These are phyloP conservation scores for Graphium sp. DNA, from an alignment of 2,329 filamentous ascomycete species.

Conservation along the genomic window DNA sequence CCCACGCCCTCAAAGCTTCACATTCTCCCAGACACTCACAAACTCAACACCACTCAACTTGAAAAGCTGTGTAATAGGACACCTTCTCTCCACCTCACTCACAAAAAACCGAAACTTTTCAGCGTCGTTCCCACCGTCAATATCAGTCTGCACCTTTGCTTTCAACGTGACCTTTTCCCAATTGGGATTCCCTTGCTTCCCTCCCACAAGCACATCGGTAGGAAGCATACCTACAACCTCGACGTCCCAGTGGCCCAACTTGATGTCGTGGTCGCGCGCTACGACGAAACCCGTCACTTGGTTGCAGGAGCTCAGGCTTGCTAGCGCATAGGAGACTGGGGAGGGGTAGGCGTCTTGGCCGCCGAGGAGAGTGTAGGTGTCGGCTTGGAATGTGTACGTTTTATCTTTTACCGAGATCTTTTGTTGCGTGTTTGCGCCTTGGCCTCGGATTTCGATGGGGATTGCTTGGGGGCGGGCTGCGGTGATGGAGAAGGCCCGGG, in stretches of 20 bases:
- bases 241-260: conserved; percentile 11
- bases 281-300: conserved; percentile 13
- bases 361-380: conserved; percentile 13
- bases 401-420: conserved; percentile 10
- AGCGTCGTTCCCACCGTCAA: conserved; percentile 6
- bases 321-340: conserved; percentile 12
- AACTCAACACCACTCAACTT: conserved; percentile 10
- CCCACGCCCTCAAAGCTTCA: too few relatives aligned
- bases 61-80: conserved; percentile 13
- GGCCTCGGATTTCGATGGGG: conserved; percentile 9
- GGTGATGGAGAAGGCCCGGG: conserved; percentile 2
- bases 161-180: conserved; percentile 10
- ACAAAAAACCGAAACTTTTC: conserved; percentile 9
- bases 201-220: conserved; percentile 10
- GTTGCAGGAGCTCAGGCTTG: conserved; percentile 13
- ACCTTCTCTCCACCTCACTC: conserved; percentile 11
- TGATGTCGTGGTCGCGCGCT: conserved; percentile 11
- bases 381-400: conserved; percentile 10
- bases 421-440: conserved; percentile 10
- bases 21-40: conserved; percentile 12
- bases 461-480: conserved; percentile 5
- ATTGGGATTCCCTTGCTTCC: conserved; percentile 12
- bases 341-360: conserved; percentile 12
- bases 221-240: conserved; percentile 10
- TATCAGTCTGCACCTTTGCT: conserved; percentile 11